phyloP scores from a whole-genome alignment of 441 rosid species.

The Pelargonium myrrhifolium region DNA sequence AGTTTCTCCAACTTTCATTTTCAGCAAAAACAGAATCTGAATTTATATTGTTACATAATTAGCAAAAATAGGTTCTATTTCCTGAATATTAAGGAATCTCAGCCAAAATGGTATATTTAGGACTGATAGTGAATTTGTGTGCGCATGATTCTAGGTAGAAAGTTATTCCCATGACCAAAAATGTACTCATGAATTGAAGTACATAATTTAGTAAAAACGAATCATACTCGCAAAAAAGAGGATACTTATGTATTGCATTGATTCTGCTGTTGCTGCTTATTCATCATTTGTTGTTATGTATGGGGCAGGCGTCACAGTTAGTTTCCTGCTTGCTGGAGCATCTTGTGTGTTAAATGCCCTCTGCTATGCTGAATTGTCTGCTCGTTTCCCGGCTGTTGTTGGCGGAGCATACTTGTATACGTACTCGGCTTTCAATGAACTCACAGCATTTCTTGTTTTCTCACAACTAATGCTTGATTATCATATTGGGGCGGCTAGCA shows the following conservation, averaged over 20 bases:
- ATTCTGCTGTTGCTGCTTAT: conserved; percentile 5
- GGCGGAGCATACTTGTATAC: conserved; percentile 96
- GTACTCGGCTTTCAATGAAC: conserved; percentile 82
- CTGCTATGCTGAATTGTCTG: conserved; percentile 89
- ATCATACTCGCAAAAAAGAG: too few species aligned
- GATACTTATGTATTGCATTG: neutral
- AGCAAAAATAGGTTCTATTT: neutral
- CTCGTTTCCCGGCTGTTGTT: conserved; percentile 89
- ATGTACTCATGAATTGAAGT: too few species aligned
- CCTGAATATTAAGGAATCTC: neutral
- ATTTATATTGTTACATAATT: neutral
- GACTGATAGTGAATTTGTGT: too few species aligned
- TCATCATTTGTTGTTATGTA: neutral
- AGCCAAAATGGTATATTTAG: too few species aligned
- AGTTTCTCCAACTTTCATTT: too few species aligned
- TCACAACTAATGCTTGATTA: conserved; percentile 89
- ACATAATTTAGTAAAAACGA: too few species aligned
- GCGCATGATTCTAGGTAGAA: too few species aligned
- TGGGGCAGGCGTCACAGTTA: conserved; percentile 70
- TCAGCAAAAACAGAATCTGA: neutral
- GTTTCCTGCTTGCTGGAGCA: conserved; percentile 85
- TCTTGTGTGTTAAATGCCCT: conserved; percentile 86
- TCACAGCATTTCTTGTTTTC: conserved; percentile 88
- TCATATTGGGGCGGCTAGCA: conserved; percentile 96
- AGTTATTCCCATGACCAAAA: too few species aligned